A percentile compares a stretch with the other conserved stretches of the same genome.
Evolutionary conservation across 2,329 filamentous ascomycete species (phyloP).

Genomic region (Cercospora canescens): DNA sequence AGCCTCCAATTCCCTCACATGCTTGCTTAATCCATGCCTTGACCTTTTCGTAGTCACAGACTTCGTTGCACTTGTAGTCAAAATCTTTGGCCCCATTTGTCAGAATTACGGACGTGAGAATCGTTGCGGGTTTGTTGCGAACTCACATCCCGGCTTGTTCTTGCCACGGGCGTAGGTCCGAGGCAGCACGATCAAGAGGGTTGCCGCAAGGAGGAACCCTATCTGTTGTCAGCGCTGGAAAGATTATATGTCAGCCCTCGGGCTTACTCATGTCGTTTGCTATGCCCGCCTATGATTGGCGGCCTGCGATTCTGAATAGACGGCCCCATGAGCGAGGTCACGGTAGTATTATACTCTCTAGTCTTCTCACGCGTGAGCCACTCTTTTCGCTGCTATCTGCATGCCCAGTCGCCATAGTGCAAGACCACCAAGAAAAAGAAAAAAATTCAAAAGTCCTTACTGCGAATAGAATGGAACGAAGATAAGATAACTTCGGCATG

Average conservation of each 20-base stretch:
- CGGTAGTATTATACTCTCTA: too few relatives aligned
- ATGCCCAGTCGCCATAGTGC: too few relatives aligned
- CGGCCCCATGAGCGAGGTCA: too few relatives aligned
- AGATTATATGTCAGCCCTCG: background rate
- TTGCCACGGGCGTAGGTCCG: background rate
- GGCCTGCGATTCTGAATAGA: background rate
- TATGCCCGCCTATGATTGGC: background rate
- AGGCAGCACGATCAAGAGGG: background rate
- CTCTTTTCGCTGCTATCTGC: too few relatives aligned
- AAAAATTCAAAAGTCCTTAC: too few relatives aligned
- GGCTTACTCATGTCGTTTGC: background rate
- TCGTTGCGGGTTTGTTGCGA: background rate
- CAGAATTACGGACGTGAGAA: background rate
- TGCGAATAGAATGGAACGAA: background rate
- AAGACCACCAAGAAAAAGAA: background rate
- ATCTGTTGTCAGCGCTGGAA: background rate
- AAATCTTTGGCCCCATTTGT: background rate
- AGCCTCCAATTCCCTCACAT: conserved; percentile 8
- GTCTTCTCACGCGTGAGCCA: too few relatives aligned
- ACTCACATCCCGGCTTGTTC: background rate
- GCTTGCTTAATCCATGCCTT: conserved; percentile 6
- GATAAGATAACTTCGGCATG: background rate
- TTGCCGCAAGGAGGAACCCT: background rate
- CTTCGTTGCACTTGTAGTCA: conserved; percentile 1
- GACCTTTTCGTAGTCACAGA: background rate